Evolutionary conservation across 2,329 filamentous ascomycete genomes (phyloP).

Genomic region (Ilyonectria mors-panacis): DNA sequence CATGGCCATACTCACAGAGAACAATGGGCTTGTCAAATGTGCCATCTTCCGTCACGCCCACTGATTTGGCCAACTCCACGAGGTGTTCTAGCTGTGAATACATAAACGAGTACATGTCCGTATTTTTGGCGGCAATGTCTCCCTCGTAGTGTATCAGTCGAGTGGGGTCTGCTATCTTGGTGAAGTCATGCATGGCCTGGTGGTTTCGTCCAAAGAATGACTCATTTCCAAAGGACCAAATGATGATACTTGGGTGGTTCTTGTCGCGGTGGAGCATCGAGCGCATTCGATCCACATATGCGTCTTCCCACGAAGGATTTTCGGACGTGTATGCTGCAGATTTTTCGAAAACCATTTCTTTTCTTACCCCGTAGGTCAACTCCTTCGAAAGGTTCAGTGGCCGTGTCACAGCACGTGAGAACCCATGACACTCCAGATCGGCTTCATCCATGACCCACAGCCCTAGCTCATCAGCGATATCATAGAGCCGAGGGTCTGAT

Average conservation of each 20-base stretch:
- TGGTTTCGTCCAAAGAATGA: conserved; percentile 80
- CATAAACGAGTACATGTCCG: conserved; percentile 79
- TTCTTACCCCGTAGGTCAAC: conserved; percentile 72
- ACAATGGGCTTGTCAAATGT: conserved; percentile 71
- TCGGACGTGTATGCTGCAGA: conserved; percentile 73
- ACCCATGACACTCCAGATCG: conserved; percentile 69
- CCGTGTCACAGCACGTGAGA: conserved; percentile 64
- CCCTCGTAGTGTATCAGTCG: conserved; percentile 78
- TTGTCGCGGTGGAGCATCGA: conserved; percentile 78
- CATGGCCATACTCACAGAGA: conserved; percentile 71
- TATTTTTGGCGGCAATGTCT: conserved; percentile 69
- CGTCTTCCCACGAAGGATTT: conserved; percentile 72
- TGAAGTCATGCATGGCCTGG: conserved; percentile 76
- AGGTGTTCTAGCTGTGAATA: conserved; percentile 71
- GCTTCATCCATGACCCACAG: conserved; percentile 71
- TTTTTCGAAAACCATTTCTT: conserved; percentile 66
- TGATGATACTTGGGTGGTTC: conserved; percentile 77
- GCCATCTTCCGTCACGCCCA: conserved; percentile 59
- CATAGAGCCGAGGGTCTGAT: conserved; percentile 71
- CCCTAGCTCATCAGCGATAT: conserved; percentile 75
- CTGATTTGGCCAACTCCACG: conserved; percentile 59
- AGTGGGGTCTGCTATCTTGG: conserved; percentile 69
- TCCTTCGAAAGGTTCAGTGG: conserved; percentile 67
- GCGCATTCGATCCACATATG: conserved; percentile 77
- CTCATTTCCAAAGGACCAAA: conserved; percentile 83